phyloP scores from a whole-genome alignment of 208 protist genomes.

The Angomonas ambiguus region DNA sequence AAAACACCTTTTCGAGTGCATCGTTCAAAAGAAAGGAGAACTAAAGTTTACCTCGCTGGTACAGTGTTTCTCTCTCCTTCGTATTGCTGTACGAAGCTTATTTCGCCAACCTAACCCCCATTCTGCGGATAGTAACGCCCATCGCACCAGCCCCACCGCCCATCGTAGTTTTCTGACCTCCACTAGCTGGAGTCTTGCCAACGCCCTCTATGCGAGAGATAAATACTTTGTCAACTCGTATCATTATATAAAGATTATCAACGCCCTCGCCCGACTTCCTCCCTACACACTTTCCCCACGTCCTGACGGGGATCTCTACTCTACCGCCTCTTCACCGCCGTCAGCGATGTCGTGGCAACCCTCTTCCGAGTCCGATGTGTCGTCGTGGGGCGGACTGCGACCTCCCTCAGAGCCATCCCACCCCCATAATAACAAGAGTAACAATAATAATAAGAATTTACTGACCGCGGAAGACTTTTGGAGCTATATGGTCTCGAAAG shows the following conservation, averaged over 20 bases:
- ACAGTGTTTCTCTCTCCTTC: conserved; percentile 63
- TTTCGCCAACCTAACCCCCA: conserved; percentile 27
- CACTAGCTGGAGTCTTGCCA: too few species aligned
- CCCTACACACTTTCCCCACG: neutral
- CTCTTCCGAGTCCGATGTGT: too few species aligned
- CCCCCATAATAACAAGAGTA: neutral
- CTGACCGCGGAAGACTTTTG: conserved; percentile 55
- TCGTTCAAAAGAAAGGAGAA: conserved; percentile 23
- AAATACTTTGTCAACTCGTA: conserved; percentile 54
- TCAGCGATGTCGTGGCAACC: too few species aligned
- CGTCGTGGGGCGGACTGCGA: too few species aligned
- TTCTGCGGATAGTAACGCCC: too few species aligned
- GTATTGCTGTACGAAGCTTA: conserved; percentile 50
- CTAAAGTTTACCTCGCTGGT: conserved; percentile 70
- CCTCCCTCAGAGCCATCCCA: too few species aligned
- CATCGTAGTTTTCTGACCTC: too few species aligned
- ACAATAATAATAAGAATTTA: conserved; percentile 4
- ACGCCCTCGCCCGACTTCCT: conserved; percentile 50
- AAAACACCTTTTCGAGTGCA: conserved; percentile 21
- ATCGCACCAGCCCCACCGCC: too few species aligned
- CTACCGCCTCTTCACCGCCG: too few species aligned
- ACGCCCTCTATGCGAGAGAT: conserved; percentile 47
- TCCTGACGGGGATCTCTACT: neutral
- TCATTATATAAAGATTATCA: conserved; percentile 74
- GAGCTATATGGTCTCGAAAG: conserved; percentile 71